phyloP scores from a whole-genome alignment of 805 yeast species.

The Lipomyces japonicus region DNA sequence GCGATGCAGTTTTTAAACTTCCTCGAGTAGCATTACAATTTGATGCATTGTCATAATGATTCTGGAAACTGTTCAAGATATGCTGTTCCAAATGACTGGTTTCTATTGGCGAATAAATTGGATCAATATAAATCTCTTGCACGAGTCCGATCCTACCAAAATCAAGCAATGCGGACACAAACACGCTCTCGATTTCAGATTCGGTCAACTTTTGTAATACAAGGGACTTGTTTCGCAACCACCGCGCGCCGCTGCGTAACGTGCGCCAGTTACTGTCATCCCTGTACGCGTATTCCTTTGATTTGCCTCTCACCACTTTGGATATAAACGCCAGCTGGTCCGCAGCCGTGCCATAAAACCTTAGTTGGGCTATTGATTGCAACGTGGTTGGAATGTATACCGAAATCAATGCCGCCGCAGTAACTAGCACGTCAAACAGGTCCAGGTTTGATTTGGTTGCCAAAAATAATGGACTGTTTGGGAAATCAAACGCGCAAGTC shows the following conservation, averaged over 20 bases:
- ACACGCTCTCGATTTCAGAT: conserved; percentile 25
- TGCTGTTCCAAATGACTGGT: conserved; percentile 18
- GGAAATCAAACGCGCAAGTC: conserved; percentile 7
- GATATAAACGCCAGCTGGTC: conserved; percentile 22
- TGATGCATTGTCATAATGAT: conserved; percentile 44
- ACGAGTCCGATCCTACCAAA: conserved; percentile 32
- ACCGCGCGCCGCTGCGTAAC: conserved; percentile 18
- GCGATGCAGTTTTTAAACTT: conserved; percentile 40
- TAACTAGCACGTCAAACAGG: conserved; percentile 19
- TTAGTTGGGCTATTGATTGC: conserved; percentile 11
- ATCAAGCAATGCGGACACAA: conserved; percentile 21
- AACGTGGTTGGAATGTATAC: conserved; percentile 20
- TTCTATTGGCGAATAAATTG: conserved; percentile 18
- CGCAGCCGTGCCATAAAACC: conserved; percentile 21
- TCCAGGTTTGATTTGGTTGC: conserved; percentile 9
- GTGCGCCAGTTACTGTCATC: conserved; percentile 28
- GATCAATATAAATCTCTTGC: conserved; percentile 14
- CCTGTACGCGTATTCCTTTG: conserved; percentile 25
- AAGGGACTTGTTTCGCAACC: conserved; percentile 20
- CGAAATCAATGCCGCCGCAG: conserved; percentile 25
- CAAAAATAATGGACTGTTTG: conserved; percentile 14
- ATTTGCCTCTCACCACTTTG: conserved; percentile 18
- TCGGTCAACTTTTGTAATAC: conserved; percentile 29
- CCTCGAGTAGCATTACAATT: conserved; percentile 43
- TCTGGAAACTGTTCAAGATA: conserved; percentile 39